Conservation (phyloP, 2,329 filamentous ascomycete species). For the Colletotrichum destructivum region DNA sequence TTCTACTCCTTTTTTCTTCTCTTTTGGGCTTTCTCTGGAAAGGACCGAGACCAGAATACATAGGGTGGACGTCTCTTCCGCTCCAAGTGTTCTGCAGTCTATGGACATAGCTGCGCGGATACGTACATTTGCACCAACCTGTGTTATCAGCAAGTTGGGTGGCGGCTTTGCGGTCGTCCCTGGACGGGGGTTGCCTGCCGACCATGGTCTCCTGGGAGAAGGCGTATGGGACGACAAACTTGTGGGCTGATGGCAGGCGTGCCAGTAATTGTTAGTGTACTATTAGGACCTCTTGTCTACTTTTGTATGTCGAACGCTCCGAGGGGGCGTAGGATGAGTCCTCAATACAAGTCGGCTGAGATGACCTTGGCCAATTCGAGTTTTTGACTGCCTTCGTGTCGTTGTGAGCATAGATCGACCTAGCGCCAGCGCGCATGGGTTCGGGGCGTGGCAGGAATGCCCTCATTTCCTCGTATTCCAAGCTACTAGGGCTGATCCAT, state of each 20-base stretch:
- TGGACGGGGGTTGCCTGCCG: slow-evolving; percentile 8
- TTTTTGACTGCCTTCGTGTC: not conserved
- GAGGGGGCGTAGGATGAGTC: slow-evolving; percentile 36
- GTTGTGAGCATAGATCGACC: not conserved
- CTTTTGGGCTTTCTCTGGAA: slow-evolving; percentile 41
- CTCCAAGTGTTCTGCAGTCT: slow-evolving; percentile 36
- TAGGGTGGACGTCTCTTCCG: slow-evolving; percentile 26
- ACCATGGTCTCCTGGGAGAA: slow-evolving; percentile 13
- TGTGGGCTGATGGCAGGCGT: slow-evolving; percentile 28
- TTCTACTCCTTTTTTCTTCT: slow-evolving; percentile 22
- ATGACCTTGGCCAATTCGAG: slow-evolving; percentile 17
- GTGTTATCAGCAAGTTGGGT: not conserved
- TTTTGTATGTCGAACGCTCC: slow-evolving; percentile 39
- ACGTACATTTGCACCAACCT: slow-evolving; percentile 42
- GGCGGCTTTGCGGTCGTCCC: not conserved
- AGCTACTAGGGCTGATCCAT: slow-evolving; percentile 32
- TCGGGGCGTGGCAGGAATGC: slow-evolving; percentile 15
- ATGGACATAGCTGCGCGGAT: slow-evolving; percentile 42
- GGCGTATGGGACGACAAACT: slow-evolving; percentile 15
- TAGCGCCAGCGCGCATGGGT: not conserved
- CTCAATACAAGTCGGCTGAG: slow-evolving; percentile 39
- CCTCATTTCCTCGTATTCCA: slow-evolving; percentile 30
- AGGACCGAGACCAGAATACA: slow-evolving; percentile 37
- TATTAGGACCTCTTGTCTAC: slow-evolving; percentile 41
- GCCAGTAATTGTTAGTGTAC: slow-evolving; percentile 43